phyloP scores from a whole-genome alignment of 768 basidiomycete genomes.

The Boletus sp. region DNA sequence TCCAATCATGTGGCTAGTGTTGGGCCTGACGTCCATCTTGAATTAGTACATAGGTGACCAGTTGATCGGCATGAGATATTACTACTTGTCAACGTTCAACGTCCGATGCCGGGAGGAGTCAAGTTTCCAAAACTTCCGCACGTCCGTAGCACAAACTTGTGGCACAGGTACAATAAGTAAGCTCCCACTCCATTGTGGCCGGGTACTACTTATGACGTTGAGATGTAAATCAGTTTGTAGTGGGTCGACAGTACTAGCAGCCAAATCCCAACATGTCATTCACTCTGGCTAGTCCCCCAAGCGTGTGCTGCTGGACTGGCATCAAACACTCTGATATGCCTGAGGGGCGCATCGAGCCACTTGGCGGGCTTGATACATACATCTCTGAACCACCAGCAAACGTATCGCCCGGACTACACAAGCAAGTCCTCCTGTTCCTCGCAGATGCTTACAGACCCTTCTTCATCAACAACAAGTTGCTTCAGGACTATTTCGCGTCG shows the following conservation, averaged over 20 bases:
- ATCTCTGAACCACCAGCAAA: constrained; percentile 45
- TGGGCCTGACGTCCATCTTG: too few species aligned
- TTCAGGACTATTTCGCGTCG: constrained; percentile 63
- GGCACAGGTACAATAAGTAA: too few species aligned
- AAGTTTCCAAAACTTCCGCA: too few species aligned
- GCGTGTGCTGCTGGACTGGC: constrained; percentile 50
- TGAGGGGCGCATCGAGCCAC: constrained; percentile 40
- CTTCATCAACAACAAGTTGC: constrained; percentile 51
- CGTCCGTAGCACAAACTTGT: too few species aligned
- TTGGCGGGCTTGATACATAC: constrained; percentile 54
- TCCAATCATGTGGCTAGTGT: too few species aligned
- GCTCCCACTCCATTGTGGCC: neutral
- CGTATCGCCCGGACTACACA: constrained; percentile 20
- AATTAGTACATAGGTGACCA: neutral
- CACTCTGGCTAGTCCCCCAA: constrained; percentile 38
- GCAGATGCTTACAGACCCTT: constrained; percentile 58
- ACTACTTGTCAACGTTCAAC: too few species aligned
- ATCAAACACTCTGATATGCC: constrained; percentile 51
- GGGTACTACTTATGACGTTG: neutral
- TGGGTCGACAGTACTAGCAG: neutral
- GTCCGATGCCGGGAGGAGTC: too few species aligned
- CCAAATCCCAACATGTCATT: neutral
- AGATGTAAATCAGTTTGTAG: neutral
- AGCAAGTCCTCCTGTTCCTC: constrained; percentile 52
- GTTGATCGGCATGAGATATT: too few species aligned